These are phyloP conservation scores for Colletotrichum neosansevieriae DNA, from an alignment of 2,329 filamentous ascomycete genomes.

Conservation along the genomic window DNA sequence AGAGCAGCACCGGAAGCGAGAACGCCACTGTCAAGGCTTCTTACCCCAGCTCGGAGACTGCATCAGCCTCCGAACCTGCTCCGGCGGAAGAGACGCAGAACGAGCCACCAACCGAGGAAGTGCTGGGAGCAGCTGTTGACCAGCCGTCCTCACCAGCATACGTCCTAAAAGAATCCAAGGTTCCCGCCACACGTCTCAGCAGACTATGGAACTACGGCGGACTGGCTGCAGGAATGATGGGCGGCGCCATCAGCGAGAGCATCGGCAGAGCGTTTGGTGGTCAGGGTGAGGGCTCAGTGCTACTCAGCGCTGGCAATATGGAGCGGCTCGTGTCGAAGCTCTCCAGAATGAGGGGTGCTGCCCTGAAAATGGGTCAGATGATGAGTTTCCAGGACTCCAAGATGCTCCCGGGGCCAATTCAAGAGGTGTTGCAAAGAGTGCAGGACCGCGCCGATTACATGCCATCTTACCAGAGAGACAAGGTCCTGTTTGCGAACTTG, in stretches of 20 bases:
- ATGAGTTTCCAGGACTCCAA: slow-evolving; percentile 98
- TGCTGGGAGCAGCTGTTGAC: slow-evolving; percentile 7
- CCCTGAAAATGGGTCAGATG: slow-evolving; percentile 97
- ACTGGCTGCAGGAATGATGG: slow-evolving; percentile 93
- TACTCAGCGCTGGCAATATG: slow-evolving; percentile 92
- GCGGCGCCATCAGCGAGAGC: slow-evolving; percentile 88
- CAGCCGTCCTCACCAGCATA: slow-evolving; percentile 50
- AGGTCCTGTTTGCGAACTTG: slow-evolving; percentile 82
- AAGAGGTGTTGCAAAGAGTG: slow-evolving; percentile 90
- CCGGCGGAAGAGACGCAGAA: not conserved
- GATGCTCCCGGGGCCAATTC: slow-evolving; percentile 88
- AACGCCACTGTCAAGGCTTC: not conserved
- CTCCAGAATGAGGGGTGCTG: slow-evolving; percentile 95
- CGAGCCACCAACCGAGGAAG: slow-evolving; percentile 7
- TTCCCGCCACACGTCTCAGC: slow-evolving; percentile 88
- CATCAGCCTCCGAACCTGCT: not conserved
- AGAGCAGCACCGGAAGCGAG: not conserved
- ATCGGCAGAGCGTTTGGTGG: slow-evolving; percentile 83
- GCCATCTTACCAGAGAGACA: slow-evolving; percentile 92
- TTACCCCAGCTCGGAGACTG: not conserved
- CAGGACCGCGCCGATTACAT: slow-evolving; percentile 98
- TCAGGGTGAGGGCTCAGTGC: slow-evolving; percentile 76
- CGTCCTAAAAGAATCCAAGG: slow-evolving; percentile 86
- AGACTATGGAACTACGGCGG: slow-evolving; percentile 96
- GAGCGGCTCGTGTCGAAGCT: slow-evolving; percentile 92